Conservation (phyloP, 164 flowering plant species). For the Macadamia tetraphylla region DNA sequence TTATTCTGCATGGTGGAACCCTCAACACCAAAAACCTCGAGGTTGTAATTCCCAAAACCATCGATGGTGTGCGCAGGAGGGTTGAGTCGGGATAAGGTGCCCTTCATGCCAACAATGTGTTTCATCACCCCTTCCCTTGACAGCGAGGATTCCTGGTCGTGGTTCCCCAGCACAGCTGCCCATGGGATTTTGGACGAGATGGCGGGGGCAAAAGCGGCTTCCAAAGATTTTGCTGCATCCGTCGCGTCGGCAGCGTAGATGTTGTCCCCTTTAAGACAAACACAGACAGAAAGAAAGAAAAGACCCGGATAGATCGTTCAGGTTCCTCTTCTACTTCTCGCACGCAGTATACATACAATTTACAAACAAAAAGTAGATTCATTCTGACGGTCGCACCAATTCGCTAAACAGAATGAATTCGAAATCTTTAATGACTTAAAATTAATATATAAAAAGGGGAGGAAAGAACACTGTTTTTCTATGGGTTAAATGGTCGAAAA, state of each 20-base stretch:
- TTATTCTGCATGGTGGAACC: slow-evolving; percentile 62
- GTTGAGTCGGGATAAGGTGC: slow-evolving; percentile 58
- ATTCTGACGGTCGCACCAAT: too few species aligned
- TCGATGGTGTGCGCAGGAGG: slow-evolving; percentile 51
- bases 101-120: slow-evolving; percentile 54
- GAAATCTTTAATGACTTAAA: too few species aligned
- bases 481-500: too few species aligned
- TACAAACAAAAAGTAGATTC: too few species aligned
- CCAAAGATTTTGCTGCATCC: slow-evolving; percentile 56
- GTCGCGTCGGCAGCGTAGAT: slow-evolving; percentile 64
- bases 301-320: too few species aligned
- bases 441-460: too few species aligned
- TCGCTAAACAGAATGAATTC: too few species aligned
- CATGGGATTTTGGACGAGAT: slow-evolving; percentile 65
- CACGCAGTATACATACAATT: too few species aligned
- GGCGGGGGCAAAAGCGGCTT: slow-evolving; percentile 79
- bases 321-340: too few species aligned
- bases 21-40: slow-evolving; percentile 63
- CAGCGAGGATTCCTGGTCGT: slow-evolving; percentile 77
- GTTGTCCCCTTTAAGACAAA: slow-evolving; percentile 53
- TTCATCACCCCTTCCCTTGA: slow-evolving; percentile 84
- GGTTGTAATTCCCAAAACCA: slow-evolving; percentile 91
- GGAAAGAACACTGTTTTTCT: too few species aligned
- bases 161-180: slow-evolving; percentile 96
- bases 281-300: too few species aligned